A percentile compares a stretch with the other conserved stretches of the same genome.
These are phyloP conservation scores for Penicillium sp. DNA, from an alignment of 2,329 filamentous ascomycete genomes.

Conservation along the genomic window DNA sequence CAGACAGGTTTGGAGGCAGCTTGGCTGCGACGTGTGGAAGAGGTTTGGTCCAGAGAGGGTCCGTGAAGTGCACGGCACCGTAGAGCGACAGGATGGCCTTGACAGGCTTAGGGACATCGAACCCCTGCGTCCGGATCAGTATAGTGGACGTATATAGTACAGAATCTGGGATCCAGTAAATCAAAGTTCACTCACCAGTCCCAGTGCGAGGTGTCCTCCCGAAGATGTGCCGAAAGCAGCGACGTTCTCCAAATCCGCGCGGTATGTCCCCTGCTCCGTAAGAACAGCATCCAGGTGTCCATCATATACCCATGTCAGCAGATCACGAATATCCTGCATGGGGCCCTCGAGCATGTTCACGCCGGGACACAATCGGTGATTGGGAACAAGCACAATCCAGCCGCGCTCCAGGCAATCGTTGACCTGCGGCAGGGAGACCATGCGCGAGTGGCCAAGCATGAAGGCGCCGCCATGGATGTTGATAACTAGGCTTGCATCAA, in stretches of 20 bases:
- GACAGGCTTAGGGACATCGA: constrained; percentile 42
- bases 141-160: not conserved
- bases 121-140: constrained; percentile 40
- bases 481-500: constrained; percentile 40
- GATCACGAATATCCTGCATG: constrained; percentile 54
- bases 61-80: constrained; percentile 49
- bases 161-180: too few relatives aligned
- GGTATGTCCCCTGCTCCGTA: constrained; percentile 16
- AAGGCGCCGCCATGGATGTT: constrained; percentile 55
- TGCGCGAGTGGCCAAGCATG: constrained; percentile 49
- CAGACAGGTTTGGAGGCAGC: constrained; percentile 33
- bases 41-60: constrained; percentile 46
- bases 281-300: constrained; percentile 42
- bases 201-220: constrained; percentile 56
- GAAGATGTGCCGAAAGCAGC: constrained; percentile 57
- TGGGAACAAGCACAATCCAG: constrained; percentile 50
- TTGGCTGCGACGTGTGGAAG: constrained; percentile 40
- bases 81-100: constrained; percentile 52
- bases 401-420: constrained; percentile 45
- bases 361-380: constrained; percentile 53
- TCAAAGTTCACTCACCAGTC: constrained; percentile 38
- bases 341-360: constrained; percentile 54
- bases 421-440: constrained; percentile 49
- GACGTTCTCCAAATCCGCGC: constrained; percentile 42
- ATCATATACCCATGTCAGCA: constrained; percentile 50